Evolutionary conservation across 805 yeast species (phyloP), one percentile per base, ranked within the genome.

Genomic region (Danielia reshetovae): DNA sequence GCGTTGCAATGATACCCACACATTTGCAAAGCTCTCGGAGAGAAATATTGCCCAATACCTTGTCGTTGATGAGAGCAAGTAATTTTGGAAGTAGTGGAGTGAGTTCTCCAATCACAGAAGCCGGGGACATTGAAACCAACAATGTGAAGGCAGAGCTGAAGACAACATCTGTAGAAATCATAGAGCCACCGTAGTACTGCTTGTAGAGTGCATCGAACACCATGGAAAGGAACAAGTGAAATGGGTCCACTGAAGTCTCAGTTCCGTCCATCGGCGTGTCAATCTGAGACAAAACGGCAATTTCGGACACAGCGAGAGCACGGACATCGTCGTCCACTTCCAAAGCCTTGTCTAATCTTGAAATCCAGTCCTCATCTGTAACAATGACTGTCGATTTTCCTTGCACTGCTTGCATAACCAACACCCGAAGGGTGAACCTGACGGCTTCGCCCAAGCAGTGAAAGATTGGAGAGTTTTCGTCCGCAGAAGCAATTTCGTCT

Each of bases 341-440:
- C 8, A 85, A 33, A 0, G 90, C 85, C 39, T 77, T 84, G 7
- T 81, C 86, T 17, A 85, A 48, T 48, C 90, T 68, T 0, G 74
- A 59, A 3, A 66, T 61, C 95, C 95, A 87, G 33, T 82, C 81
- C 42, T 81, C 82, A 52, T 87, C 95, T 15, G 71, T 60, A 0
- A 74, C 75, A 30, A 85, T 55, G 2, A 80, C 79, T 0, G 88
- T 78, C 0, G 57, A 44, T 11, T 69, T 61, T 0, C 65, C 74
- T n/a, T 52, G 47, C 1, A 77, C 59, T 0, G 93, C 74, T 41
- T 83, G 75, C 74, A 85, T 81, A 1, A 81, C 79, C 14, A 87
- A 52, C 7, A 78, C 68, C 38, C 77, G 75, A 18, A 80, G 65
- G 0, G 70, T 55, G 52, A 83, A 86, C 27, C 63, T 55, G 10